These are phyloP conservation scores for Aspergillus asperescens DNA, from an alignment of 495 filamentous ascomycete genomes.

Conservation along the genomic window DNA sequence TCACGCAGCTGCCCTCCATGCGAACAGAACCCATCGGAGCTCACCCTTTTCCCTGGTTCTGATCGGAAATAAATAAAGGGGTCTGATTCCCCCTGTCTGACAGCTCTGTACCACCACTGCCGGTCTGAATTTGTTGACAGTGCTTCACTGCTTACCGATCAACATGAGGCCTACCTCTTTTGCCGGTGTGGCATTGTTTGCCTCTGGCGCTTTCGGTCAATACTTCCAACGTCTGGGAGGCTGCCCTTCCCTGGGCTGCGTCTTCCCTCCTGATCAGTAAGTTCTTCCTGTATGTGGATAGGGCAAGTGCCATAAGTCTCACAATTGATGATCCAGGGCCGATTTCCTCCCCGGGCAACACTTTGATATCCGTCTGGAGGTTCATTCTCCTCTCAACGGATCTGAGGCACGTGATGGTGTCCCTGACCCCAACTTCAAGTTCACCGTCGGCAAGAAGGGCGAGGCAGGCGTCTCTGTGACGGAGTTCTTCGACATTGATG, in stretches of 20 bases:
- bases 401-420: constrained; percentile 58
- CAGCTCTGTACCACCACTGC: constrained; percentile 9
- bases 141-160: constrained; percentile 5
- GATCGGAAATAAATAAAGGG: constrained; percentile 2
- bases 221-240: constrained; percentile 65
- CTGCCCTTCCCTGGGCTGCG: constrained; percentile 67
- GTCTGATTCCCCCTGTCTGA: neutral
- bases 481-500: constrained; percentile 54
- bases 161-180: constrained; percentile 25
- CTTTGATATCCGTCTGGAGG: constrained; percentile 71
- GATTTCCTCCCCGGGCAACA: constrained; percentile 71
- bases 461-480: constrained; percentile 41
- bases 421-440: constrained; percentile 63
- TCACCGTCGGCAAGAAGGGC: constrained; percentile 59
- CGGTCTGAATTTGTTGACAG: constrained; percentile 7
- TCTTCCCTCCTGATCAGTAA: constrained; percentile 70
- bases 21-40: constrained; percentile 5
- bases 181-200: constrained; percentile 18
- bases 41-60: neutral
- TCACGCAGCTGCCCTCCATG: constrained; percentile 2
- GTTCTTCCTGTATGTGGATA: constrained; percentile 11
- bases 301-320: neutral
- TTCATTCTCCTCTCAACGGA: constrained; percentile 71
- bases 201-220: constrained; percentile 43
- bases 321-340: constrained; percentile 25